Percentiles rank a stretch among this genome's conserved stretches.
phyloP scores from a whole-genome alignment of 768 basidiomycete species.

The Tremella fuciformis region DNA sequence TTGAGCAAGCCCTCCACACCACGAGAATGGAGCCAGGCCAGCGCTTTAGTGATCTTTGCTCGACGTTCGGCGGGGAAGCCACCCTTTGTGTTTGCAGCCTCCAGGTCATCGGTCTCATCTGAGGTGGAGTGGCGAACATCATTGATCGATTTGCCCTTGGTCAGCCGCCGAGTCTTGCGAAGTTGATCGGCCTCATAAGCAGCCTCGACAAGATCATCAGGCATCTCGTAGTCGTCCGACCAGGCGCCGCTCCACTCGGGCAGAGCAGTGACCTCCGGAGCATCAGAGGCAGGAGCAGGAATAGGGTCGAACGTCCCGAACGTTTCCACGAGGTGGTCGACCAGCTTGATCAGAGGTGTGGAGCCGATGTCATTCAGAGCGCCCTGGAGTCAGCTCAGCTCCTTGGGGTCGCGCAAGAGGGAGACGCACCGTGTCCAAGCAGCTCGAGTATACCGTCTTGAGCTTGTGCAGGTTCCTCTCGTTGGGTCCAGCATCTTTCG shows the following conservation, averaged over 20 bases:
- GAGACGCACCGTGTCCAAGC: conserved; percentile 64
- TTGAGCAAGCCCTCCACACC: conserved; percentile 73
- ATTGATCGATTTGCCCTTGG: conserved; percentile 16
- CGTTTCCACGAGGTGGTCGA: conserved; percentile 58
- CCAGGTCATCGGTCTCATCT: background rate
- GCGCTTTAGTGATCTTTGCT: conserved; percentile 68
- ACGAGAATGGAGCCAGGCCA: conserved; percentile 82
- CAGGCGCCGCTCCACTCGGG: conserved; percentile 39
- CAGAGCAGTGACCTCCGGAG: background rate
- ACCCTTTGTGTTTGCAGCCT: too few relatives aligned
- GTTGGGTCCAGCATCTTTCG: conserved; percentile 58
- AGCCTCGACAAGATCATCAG: conserved; percentile 23
- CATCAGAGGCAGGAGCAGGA: conserved; percentile 24
- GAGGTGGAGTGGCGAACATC: background rate
- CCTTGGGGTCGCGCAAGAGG: background rate
- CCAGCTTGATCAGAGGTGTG: conserved; percentile 67
- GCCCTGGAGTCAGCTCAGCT: conserved; percentile 41
- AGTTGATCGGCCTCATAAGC: conserved; percentile 15
- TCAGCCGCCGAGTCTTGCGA: conserved; percentile 1
- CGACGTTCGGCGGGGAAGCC: conserved; percentile 29
- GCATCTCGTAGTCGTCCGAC: conserved; percentile 31
- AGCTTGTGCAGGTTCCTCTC: conserved; percentile 54
- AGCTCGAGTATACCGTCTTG: conserved; percentile 68
- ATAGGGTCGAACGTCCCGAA: conserved; percentile 45
- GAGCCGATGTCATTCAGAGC: conserved; percentile 70